Evolutionary conservation across 2,329 filamentous ascomycete genomes (phyloP).

Genomic region (Diaporthe caulivora): DNA sequence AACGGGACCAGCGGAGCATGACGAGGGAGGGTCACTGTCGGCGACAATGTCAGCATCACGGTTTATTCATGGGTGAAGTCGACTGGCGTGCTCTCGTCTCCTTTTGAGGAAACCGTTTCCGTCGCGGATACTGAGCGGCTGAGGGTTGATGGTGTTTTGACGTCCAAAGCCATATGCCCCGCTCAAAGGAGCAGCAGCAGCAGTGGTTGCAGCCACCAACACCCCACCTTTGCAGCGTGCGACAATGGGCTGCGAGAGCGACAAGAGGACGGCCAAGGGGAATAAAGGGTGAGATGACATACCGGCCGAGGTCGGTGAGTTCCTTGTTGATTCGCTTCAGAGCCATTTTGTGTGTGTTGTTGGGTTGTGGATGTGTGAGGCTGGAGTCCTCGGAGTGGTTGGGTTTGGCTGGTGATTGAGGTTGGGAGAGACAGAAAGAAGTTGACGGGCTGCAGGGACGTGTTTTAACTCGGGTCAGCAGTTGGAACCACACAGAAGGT

Average conservation of each 20-base stretch:
- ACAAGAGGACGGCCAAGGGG: constrained; percentile 40
- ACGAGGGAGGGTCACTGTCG: constrained; percentile 93
- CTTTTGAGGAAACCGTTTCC: background rate
- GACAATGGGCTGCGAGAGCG: constrained; percentile 42
- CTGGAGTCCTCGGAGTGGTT: constrained; percentile 38
- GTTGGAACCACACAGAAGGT: constrained; percentile 42
- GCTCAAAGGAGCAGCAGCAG: constrained; percentile 22
- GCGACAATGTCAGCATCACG: constrained; percentile 46
- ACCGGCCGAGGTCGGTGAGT: constrained; percentile 90
- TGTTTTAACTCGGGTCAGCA: constrained; percentile 37
- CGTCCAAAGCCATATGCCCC: constrained; percentile 28
- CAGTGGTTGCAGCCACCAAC: background rate
- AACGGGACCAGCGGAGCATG: constrained; percentile 96
- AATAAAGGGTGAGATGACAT: constrained; percentile 53
- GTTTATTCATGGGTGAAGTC: too few relatives aligned
- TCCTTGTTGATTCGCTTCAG: constrained; percentile 97
- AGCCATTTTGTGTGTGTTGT: constrained; percentile 71
- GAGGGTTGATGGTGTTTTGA: constrained; percentile 1
- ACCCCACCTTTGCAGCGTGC: constrained; percentile 41
- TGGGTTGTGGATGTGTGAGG: constrained; percentile 43
- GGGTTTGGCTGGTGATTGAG: constrained; percentile 36
- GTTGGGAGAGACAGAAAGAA: constrained; percentile 19
- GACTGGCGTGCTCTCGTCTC: background rate
- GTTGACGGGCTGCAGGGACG: constrained; percentile 26
- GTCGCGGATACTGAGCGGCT: background rate